Percentiles rank a stretch among this genome's conserved stretches.
Conservation (phyloP, 768 basidiomycete species). For the Suillus brevipes region DNA sequence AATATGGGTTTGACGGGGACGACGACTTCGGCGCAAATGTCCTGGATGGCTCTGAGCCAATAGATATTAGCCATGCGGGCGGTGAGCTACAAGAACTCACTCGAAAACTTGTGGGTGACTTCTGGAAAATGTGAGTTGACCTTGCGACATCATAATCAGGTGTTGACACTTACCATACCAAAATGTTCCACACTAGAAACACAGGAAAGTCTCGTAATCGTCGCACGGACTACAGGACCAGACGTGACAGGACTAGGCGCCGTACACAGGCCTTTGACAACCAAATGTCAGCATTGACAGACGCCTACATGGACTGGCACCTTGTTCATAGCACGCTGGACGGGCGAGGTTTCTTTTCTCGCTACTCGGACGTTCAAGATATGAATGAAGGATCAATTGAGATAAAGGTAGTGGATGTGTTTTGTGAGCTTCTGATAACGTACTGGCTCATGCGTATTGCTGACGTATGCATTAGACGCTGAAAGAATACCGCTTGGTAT, state of each 20-base stretch:
- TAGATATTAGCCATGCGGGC: conserved; percentile 9
- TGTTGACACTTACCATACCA: background rate
- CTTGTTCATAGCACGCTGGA: background rate
- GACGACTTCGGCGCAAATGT: background rate
- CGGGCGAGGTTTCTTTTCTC: background rate
- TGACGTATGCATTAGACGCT: background rate
- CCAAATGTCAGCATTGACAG: background rate
- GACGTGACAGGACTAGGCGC: background rate
- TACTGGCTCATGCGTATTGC: background rate
- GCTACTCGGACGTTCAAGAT: background rate
- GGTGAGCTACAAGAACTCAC: conserved; percentile 5
- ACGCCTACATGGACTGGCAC: conserved; percentile 4
- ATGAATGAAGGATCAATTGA: background rate
- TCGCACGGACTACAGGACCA: background rate
- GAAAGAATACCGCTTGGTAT: background rate
- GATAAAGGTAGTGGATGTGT: conserved; percentile 4
- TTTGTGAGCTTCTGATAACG: background rate
- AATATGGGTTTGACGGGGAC: background rate
- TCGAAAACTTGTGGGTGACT: background rate
- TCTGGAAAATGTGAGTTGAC: conserved; percentile 7
- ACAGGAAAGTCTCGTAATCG: background rate
- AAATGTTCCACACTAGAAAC: background rate
- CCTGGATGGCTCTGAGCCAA: background rate
- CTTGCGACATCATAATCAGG: background rate
- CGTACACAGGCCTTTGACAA: background rate